Evolutionary conservation across 768 basidiomycete genomes (phyloP).

Genomic region (Thelephora aurantiotincta): DNA sequence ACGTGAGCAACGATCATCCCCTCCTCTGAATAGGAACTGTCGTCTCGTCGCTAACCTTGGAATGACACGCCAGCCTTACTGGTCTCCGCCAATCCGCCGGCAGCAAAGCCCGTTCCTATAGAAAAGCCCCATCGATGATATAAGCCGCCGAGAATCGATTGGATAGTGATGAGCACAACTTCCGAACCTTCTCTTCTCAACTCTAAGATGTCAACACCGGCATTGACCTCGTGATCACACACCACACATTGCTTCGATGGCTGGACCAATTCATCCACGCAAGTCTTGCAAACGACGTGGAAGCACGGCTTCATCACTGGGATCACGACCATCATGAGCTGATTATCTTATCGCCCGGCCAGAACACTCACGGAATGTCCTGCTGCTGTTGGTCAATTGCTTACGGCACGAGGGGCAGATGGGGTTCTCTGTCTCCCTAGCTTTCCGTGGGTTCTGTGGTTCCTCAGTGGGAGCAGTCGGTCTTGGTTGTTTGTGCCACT

Average conservation of each 20-base stretch:
- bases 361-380: slow-evolving; percentile 46
- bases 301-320: slow-evolving; percentile 77
- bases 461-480: slow-evolving; percentile 23
- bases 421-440: slow-evolving; percentile 42
- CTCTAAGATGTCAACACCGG: slow-evolving; percentile 60
- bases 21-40: no score
- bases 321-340: not conserved
- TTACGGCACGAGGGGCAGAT: slow-evolving; percentile 88
- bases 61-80: slow-evolving; percentile 71
- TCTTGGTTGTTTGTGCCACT: slow-evolving; percentile 19
- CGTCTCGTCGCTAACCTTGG: slow-evolving; percentile 40
- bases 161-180: not conserved
- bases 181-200: slow-evolving; percentile 75
- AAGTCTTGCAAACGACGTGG: slow-evolving; percentile 86
- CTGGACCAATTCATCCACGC: slow-evolving; percentile 75
- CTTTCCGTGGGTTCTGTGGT: slow-evolving; percentile 20
- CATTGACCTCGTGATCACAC: slow-evolving; percentile 55
- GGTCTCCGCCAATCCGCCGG: slow-evolving; percentile 89
- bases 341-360: not conserved
- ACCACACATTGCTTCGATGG: slow-evolving; percentile 74
- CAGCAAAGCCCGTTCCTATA: slow-evolving; percentile 83
- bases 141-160: not conserved
- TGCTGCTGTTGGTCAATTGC: slow-evolving; percentile 61
- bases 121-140: not conserved
- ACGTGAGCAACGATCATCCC: no score